phyloP scores from a whole-genome alignment of 441 rosid species.

The Mallotus repandus region DNA sequence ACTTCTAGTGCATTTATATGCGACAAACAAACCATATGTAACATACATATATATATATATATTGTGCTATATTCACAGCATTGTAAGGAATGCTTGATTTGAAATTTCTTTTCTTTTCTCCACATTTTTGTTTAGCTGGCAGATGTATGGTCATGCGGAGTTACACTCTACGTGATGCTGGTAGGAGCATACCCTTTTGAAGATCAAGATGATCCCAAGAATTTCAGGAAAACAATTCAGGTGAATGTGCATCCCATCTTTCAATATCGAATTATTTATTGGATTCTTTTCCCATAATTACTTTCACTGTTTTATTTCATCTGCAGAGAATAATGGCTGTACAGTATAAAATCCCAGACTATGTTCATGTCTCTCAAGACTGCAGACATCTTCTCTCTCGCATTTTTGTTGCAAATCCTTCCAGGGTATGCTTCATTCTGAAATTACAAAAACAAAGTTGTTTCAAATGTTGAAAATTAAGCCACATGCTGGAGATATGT shows the following conservation, averaged over 20 bases:
- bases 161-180: conserved; percentile 88
- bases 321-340: conserved; percentile 78
- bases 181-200: conserved; percentile 96
- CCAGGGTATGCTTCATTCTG: conserved; percentile 42
- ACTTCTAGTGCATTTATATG: neutral
- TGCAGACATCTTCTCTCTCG: conserved; percentile 79
- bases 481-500: too few species aligned
- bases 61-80: too few species aligned
- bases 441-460: neutral
- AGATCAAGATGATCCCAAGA: conserved; percentile 80
- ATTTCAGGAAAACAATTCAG: conserved; percentile 88
- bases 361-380: conserved; percentile 79
- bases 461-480: too few species aligned
- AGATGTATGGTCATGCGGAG: conserved; percentile 98
- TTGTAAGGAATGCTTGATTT: too few species aligned
- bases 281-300: neutral
- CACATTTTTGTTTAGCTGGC: conserved; percentile 48
- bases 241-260: conserved; percentile 27
- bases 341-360: conserved; percentile 83
- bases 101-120: neutral
- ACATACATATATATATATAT: too few species aligned
- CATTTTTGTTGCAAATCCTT: conserved; percentile 69
- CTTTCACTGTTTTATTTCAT: conserved; percentile 10
- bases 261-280: neutral
- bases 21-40: too few species aligned